Evolutionary conservation across 805 yeast genomes (phyloP).

Genomic region (Huiozyma naganishii): DNA sequence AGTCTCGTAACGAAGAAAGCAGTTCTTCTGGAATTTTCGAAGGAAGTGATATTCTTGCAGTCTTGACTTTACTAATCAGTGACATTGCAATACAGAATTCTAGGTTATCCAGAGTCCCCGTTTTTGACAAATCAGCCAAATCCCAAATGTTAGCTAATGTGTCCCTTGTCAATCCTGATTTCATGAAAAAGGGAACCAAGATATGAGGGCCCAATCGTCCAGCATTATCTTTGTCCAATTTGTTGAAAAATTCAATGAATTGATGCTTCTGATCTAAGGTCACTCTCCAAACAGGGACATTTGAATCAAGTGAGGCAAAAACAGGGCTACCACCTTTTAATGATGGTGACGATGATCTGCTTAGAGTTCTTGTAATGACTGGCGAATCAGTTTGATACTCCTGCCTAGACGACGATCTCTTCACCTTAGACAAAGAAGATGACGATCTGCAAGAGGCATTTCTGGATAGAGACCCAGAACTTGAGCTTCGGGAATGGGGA

Average conservation of each 20-base stretch:
- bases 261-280: slow-evolving; percentile 58
- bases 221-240: slow-evolving; percentile 50
- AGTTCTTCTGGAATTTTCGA: slow-evolving; percentile 24
- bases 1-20: slow-evolving; percentile 3
- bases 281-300: slow-evolving; percentile 47
- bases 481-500: not conserved
- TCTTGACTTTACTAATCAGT: slow-evolving; percentile 69
- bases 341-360: not conserved
- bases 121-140: slow-evolving; percentile 74
- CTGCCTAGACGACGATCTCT: not conserved
- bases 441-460: slow-evolving; percentile 1
- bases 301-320: not conserved
- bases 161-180: slow-evolving; percentile 76
- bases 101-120: slow-evolving; percentile 63
- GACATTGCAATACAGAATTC: slow-evolving; percentile 93
- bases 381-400: slow-evolving; percentile 1
- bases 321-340: not conserved
- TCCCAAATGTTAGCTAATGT: slow-evolving; percentile 89
- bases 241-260: slow-evolving; percentile 66
- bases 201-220: slow-evolving; percentile 65
- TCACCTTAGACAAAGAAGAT: not conserved
- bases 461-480: not conserved
- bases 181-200: slow-evolving; percentile 80
- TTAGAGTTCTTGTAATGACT: slow-evolving; percentile 3
- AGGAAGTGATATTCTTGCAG: slow-evolving; percentile 38